phyloP scores from a whole-genome alignment of 1,284 basidiomycete genomes.

The Xerocomus minutiporus region DNA sequence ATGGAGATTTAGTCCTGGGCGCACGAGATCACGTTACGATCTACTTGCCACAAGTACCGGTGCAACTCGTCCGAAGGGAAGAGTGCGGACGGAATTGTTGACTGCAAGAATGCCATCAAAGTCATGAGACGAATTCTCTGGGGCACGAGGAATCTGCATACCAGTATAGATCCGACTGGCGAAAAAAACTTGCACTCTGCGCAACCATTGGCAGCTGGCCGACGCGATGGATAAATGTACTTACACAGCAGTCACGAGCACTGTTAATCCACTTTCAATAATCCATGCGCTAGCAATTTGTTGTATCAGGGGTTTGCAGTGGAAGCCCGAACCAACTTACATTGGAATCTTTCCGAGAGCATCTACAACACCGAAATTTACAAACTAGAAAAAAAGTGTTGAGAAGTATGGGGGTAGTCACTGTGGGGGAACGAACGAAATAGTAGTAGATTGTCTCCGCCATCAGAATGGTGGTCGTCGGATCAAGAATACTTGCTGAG shows the following conservation, averaged over 20 bases:
- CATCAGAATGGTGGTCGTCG: conserved; percentile 19
- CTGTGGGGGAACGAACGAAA: conserved; percentile 12
- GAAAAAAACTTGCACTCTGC: conserved; percentile 18
- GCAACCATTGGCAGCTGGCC: conserved; percentile 1
- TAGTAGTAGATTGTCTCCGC: conserved; percentile 18
- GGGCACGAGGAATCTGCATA: conserved; percentile 1
- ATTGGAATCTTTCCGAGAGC: conserved; percentile 8
- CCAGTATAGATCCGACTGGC: conserved; percentile 12
- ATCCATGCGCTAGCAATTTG: conserved; percentile 11
- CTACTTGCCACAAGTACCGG: conserved; percentile 14
- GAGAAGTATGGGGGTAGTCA: not conserved
- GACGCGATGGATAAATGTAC: not conserved
- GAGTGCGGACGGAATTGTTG: conserved; percentile 3
- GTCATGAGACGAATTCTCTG: not conserved
- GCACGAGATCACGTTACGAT: not conserved
- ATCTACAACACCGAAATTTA: conserved; percentile 14
- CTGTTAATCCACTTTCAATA: conserved; percentile 15
- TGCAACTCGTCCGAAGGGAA: conserved; percentile 13
- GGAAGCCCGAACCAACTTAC: conserved; percentile 2
- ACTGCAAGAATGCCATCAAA: conserved; percentile 4
- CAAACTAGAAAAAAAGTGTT: conserved; percentile 6
- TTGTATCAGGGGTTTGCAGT: conserved; percentile 2
- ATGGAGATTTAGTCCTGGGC: not conserved
- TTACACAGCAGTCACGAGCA: conserved; percentile 15
- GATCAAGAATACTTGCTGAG: conserved; percentile 15